Evolutionary conservation across 768 basidiomycete species (phyloP).

Genomic region (Boletus subcaerulescens): DNA sequence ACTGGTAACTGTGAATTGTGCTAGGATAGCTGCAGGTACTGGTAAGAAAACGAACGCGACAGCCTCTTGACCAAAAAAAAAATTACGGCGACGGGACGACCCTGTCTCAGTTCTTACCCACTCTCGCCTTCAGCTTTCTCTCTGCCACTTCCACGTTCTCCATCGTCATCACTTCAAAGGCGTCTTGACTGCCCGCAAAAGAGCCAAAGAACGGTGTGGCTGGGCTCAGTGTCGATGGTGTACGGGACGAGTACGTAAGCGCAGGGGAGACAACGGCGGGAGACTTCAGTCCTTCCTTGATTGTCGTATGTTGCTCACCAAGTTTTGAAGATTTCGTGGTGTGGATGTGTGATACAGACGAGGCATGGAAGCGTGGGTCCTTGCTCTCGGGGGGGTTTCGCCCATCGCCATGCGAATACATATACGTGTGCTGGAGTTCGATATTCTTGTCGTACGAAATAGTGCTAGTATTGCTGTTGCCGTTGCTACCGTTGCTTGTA

Average conservation of each 20-base stretch:
- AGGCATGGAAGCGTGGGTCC: conserved; percentile 6
- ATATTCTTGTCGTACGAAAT: conserved; percentile 15
- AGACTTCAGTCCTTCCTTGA: conserved; percentile 37
- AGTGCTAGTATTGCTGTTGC: conserved; percentile 21
- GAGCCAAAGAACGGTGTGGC: conserved; percentile 70
- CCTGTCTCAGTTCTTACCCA: conserved; percentile 12
- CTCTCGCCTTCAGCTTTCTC: conserved; percentile 23
- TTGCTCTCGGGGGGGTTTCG: conserved; percentile 1
- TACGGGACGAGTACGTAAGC: conserved; percentile 62
- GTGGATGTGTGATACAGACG: conserved; percentile 11
- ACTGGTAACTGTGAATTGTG: background rate
- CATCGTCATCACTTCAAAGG: conserved; percentile 26
- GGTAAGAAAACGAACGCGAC: conserved; percentile 8
- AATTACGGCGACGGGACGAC: background rate
- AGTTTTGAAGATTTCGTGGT: conserved; percentile 11
- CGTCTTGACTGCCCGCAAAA: conserved; percentile 37
- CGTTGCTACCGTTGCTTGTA: conserved; percentile 17
- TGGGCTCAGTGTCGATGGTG: conserved; percentile 66
- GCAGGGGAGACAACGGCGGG: conserved; percentile 64
- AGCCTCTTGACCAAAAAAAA: conserved; percentile 9
- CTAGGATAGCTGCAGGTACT: conserved; percentile 4
- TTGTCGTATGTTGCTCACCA: conserved; percentile 14
- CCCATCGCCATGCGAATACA: conserved; percentile 23
- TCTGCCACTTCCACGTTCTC: conserved; percentile 23
- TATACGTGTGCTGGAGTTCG: conserved; percentile 18